Percentiles rank a stretch among this genome's conserved stretches.
Evolutionary conservation across 2,329 filamentous ascomycete species (phyloP).

Genomic region (Ceratocystis diversiconidia): DNA sequence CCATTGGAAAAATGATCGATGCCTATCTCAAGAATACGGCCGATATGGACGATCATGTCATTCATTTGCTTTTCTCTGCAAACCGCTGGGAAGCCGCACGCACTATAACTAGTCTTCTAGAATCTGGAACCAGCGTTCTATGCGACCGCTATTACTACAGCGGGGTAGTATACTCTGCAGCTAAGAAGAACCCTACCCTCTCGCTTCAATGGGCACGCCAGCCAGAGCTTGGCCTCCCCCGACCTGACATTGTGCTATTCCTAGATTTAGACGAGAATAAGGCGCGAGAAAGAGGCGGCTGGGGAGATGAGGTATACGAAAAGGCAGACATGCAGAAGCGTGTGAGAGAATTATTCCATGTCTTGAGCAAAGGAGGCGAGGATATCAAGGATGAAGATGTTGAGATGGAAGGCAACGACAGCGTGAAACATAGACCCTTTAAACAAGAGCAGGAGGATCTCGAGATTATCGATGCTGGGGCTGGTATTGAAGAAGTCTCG

Average conservation of each 20-base stretch:
- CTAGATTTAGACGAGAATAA: constrained; percentile 63
- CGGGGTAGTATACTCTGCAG: constrained; percentile 82
- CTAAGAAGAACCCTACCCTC: constrained; percentile 61
- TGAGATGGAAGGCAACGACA: constrained; percentile 13
- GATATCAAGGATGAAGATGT: constrained; percentile 19
- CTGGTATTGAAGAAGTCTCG: constrained; percentile 41
- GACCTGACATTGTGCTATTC: constrained; percentile 78
- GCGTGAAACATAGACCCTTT: constrained; percentile 24
- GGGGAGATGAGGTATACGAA: constrained; percentile 81
- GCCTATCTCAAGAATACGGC: constrained; percentile 58
- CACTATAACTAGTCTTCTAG: constrained; percentile 40
- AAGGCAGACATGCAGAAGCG: constrained; percentile 65
- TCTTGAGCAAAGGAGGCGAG: constrained; percentile 26
- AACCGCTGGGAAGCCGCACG: constrained; percentile 68
- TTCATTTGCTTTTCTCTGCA: constrained; percentile 79
- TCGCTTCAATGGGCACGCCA: constrained; percentile 65
- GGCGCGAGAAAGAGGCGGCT: constrained; percentile 67
- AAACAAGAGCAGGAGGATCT: constrained; percentile 40
- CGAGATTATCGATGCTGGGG: constrained; percentile 39
- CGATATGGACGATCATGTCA: constrained; percentile 72
- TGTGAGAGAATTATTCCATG: constrained; percentile 57
- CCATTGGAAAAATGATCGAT: constrained; percentile 79
- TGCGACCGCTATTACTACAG: constrained; percentile 93
- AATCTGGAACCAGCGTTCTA: constrained; percentile 58
- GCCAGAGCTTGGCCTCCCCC: constrained; percentile 73